A percentile compares a stretch with the other conserved stretches of the same genome.
phyloP scores from a whole-genome alignment of 768 basidiomycete genomes.

The Rhodotorula babjevae region DNA sequence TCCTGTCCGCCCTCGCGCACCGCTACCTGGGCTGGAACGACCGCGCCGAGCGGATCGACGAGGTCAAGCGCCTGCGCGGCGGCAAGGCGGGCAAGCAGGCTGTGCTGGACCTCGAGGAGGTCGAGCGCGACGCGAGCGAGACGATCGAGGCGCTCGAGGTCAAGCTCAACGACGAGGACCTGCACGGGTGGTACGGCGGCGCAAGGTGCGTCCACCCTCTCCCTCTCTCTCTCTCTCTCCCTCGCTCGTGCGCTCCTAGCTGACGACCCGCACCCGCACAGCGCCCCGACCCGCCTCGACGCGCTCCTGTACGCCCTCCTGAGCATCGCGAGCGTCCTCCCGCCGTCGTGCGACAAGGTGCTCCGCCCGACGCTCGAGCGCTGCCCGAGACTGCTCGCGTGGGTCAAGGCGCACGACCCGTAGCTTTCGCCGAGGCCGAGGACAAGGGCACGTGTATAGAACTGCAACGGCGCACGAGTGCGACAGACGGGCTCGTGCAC shows the following conservation, averaged over 20 bases:
- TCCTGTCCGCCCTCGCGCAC: slow-evolving; percentile 1
- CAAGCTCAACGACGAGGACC: not conserved
- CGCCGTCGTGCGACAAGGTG: slow-evolving; percentile 1
- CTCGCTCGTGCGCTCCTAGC: not conserved
- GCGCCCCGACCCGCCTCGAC: slow-evolving; percentile 20
- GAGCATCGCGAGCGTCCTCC: slow-evolving; percentile 23
- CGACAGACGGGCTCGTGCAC: not conserved
- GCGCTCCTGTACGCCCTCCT: slow-evolving; percentile 25
- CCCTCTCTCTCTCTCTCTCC: too few species aligned
- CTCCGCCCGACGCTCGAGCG: slow-evolving; percentile 28
- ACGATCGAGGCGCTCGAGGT: slow-evolving; percentile 24
- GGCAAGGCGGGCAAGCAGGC: slow-evolving; percentile 8
- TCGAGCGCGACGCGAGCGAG: slow-evolving; percentile 32
- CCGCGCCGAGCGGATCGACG: slow-evolving; percentile 9
- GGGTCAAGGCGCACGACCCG: slow-evolving; percentile 22
- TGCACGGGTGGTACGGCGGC: slow-evolving; percentile 18
- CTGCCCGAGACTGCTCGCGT: slow-evolving; percentile 14
- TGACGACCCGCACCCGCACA: not conserved
- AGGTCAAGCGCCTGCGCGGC: slow-evolving; percentile 25
- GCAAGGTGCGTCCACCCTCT: slow-evolving; percentile 9
- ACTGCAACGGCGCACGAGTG: too few species aligned
- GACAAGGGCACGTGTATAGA: too few species aligned
- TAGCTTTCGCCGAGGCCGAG: not conserved
- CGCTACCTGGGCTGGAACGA: slow-evolving; percentile 1
- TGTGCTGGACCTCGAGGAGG: slow-evolving; percentile 31